Conservation (phyloP, 2,329 filamentous ascomycete species). For the Botrytis medusae region DNA sequence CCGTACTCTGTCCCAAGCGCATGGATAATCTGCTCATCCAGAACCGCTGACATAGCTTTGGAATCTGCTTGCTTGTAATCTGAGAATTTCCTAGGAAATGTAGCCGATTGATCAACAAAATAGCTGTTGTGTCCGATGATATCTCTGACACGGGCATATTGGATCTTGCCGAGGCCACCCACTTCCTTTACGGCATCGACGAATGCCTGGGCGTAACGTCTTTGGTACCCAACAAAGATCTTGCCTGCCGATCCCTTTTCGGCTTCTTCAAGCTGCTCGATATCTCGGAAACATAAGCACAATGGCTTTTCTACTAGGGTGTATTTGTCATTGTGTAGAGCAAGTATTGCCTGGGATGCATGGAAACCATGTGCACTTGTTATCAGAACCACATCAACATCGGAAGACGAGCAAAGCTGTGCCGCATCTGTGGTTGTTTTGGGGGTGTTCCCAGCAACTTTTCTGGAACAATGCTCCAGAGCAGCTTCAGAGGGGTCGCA, state of each 20-base stretch:
- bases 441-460: constrained; percentile 23
- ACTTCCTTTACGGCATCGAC: constrained; percentile 55
- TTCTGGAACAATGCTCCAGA: constrained; percentile 43
- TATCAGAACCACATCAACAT: constrained; percentile 46
- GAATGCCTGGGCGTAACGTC: constrained; percentile 59
- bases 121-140: constrained; percentile 55
- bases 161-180: constrained; percentile 49
- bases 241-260: constrained; percentile 45
- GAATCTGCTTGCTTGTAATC: constrained; percentile 42
- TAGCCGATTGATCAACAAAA: constrained; percentile 51
- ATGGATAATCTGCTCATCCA: constrained; percentile 85
- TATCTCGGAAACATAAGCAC: constrained; percentile 49
- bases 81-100: constrained; percentile 46
- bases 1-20: constrained; percentile 75
- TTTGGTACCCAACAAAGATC: constrained; percentile 61
- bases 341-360: constrained; percentile 50
- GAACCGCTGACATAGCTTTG: constrained; percentile 49
- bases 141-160: constrained; percentile 52
- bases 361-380: constrained; percentile 56
- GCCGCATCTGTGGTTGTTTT: constrained; percentile 33
- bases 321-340: constrained; percentile 54
- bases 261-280: constrained; percentile 50
- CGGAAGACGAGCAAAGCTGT: constrained; percentile 19
- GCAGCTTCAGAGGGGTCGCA: constrained; percentile 45
- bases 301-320: constrained; percentile 61